A percentile compares a stretch with the other conserved stretches of the same genome.
phyloP scores from a whole-genome alignment of 2,329 filamentous ascomycete species.

The Cucurbitaria berberidis region DNA sequence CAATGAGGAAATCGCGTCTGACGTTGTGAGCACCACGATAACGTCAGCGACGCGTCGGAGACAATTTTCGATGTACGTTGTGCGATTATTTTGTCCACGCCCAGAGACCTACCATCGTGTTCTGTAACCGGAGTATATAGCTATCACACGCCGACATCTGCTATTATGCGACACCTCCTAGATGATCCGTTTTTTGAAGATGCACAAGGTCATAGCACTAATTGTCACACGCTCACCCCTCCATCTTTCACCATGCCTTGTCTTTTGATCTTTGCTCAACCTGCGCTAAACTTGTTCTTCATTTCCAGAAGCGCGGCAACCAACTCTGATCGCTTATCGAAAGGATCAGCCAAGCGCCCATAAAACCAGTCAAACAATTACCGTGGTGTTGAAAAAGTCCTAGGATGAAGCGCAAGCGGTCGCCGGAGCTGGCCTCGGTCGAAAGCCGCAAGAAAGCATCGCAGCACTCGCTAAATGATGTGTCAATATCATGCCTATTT shows the following conservation, averaged over 20 bases:
- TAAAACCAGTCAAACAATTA: conserved; percentile 1
- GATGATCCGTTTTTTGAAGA: not conserved
- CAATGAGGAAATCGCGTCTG: conserved; percentile 16
- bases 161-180: not conserved
- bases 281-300: not conserved
- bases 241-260: not conserved
- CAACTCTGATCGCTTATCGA: not conserved
- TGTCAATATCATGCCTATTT: conserved; percentile 19
- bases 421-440: conserved; percentile 4
- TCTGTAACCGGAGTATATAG: not conserved
- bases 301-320: not conserved
- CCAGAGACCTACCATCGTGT: not conserved
- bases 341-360: not conserved
- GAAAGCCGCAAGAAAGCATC: conserved; percentile 16
- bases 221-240: not conserved
- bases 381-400: not conserved
- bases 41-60: conserved; percentile 9
- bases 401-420: conserved; percentile 31
- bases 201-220: not conserved
- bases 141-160: not conserved
- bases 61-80: conserved; percentile 21
- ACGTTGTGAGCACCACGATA: conserved; percentile 19
- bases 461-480: not conserved
- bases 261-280: not conserved
- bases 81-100: not conserved